Evolutionary conservation across 805 yeast species (phyloP).

Genomic region (Candida caryicola): DNA sequence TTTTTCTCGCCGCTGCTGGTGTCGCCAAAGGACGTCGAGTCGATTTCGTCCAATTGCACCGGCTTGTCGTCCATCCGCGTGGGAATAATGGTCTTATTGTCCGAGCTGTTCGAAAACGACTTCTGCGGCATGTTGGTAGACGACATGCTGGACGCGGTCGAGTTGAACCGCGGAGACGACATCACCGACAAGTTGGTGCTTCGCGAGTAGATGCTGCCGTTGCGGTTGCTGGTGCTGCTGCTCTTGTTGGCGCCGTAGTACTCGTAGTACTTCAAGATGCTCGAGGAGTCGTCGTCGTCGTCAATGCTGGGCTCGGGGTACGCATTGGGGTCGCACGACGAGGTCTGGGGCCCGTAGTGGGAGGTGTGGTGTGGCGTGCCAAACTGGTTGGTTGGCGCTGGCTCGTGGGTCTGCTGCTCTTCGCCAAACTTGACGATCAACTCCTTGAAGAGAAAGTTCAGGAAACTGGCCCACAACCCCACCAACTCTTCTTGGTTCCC

Average conservation of each 20-base stretch:
- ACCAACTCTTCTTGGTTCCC: conserved; percentile 10
- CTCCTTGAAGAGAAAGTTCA: conserved; percentile 16
- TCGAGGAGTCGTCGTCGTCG: conserved; percentile 4
- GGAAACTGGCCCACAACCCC: conserved; percentile 19
- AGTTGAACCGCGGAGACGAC: conserved; percentile 4
- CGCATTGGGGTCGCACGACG: too few species aligned
- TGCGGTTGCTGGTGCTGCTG: not conserved
- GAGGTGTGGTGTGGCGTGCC: too few species aligned
- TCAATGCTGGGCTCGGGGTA: conserved; percentile 1
- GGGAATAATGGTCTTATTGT: not conserved
- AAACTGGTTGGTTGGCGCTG: too few species aligned
- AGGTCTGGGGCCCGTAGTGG: too few species aligned
- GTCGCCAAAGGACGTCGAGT: not conserved
- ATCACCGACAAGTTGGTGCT: conserved; percentile 6
- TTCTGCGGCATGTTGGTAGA: conserved; percentile 1
- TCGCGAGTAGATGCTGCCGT: conserved; percentile 6
- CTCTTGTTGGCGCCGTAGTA: not conserved
- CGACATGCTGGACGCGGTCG: conserved; percentile 4
- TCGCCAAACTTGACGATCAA: conserved; percentile 4
- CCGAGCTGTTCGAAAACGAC: not conserved
- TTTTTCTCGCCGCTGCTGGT: not conserved
- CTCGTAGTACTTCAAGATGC: conserved; percentile 4
- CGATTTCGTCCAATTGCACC: not conserved
- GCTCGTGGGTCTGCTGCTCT: not conserved
- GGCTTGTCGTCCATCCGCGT: not conserved